A percentile compares a stretch with the other conserved stretches of the same genome.
Evolutionary conservation across 2,329 filamentous ascomycete species (phyloP).

Genomic region (Fusarium luffae): DNA sequence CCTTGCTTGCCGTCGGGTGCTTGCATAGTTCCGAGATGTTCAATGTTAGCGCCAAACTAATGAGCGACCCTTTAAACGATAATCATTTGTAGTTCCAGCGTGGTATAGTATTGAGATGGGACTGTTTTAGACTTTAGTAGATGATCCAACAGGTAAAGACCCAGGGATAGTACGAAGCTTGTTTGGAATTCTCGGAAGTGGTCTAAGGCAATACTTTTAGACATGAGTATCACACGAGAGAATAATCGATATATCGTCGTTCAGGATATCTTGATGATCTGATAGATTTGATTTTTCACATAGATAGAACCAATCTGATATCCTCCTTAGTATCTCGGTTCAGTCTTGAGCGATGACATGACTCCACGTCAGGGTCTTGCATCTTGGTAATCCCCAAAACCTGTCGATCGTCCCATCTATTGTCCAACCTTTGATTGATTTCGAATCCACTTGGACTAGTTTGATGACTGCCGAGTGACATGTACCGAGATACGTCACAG

Average conservation of each 20-base stretch:
- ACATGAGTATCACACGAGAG: not conserved
- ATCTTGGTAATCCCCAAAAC: not conserved
- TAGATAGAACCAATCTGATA: not conserved
- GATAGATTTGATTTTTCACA: not conserved
- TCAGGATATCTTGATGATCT: not conserved
- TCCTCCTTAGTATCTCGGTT: not conserved
- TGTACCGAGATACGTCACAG: constrained; percentile 25
- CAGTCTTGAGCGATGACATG: not conserved
- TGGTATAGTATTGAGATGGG: not conserved
- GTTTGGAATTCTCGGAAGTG: not conserved
- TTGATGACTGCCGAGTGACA: constrained; percentile 10
- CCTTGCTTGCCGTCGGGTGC: constrained; percentile 15
- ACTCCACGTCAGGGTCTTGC: not conserved
- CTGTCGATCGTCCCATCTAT: not conserved
- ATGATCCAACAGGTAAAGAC: too few relatives aligned
- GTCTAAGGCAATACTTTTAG: not conserved
- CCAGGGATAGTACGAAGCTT: not conserved
- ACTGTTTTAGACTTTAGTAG: not conserved
- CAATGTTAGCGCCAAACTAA: constrained; percentile 18
- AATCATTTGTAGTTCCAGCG: not conserved
- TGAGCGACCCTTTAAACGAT: not conserved
- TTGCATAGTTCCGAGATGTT: constrained; percentile 23
- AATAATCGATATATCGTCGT: not conserved
- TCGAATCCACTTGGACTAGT: not conserved
- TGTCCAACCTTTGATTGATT: constrained; percentile 1